Base-by-base conservation (phyloP, 2,329 filamentous ascomycete genomes). In the Neospermospora avenae region DNA sequence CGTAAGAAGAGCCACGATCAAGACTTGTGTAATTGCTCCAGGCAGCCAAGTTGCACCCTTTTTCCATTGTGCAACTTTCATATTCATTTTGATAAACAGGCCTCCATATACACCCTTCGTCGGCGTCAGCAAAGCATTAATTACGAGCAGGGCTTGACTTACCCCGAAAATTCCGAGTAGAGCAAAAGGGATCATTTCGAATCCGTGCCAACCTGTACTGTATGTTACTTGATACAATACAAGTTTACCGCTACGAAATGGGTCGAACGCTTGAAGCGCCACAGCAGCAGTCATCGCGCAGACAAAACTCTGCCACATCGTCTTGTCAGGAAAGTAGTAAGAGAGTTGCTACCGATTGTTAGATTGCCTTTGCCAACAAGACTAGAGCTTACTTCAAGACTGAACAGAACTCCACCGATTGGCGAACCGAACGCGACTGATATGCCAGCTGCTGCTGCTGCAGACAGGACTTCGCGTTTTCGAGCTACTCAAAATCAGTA, bases 271-370 rank as follows among this genome's bases (percentile, higher is more conserved):
- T 74, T 98, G 93, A 4, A 99, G 80, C 14, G 92, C 91, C 39
- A 98, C 91, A 18, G 95, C 93, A 16, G 93, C 95, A n/a, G 96
- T 91, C 93, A 98, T 98, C 72, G 95, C 95, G 70, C 95, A 98
- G 42, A 99, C 95, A 71, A 99, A 99, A 70, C 92, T 96, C 74
- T 97, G 95, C 95, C 95, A 99, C 95, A 99, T 98, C 10, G 95
- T 98, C 76, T 98, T 98, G 76, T 98, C 93, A 0, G 95, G 93
- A 68, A 98, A 98, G 75, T 97, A 98, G 74, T 97, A 98, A 0
- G 92, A 96, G 2, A 98, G 80, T 82, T 96, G 91, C 84, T 90
- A n/a, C 68, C 39, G 68, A 61, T 25, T 51, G n/a, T 48, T 22
- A 44, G 58, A 48, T 58, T 14, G 13, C n/a, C 10, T 10, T 37